Conservation (phyloP, 2,329 filamentous ascomycete species). For the Colletotrichum godetiae region DNA sequence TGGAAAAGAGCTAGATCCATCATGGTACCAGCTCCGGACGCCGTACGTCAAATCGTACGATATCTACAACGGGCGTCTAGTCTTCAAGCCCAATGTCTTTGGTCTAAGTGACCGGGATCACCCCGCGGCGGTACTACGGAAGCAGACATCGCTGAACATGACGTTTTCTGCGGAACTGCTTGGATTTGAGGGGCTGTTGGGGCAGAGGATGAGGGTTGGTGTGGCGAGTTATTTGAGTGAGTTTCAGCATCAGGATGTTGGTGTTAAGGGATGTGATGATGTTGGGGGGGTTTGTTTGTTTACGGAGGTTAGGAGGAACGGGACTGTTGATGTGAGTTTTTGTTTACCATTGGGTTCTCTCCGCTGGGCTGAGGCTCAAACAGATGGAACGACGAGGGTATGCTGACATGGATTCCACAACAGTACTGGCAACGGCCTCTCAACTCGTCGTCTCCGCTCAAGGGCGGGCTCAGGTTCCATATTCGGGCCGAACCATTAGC, state of each 20-base stretch:
- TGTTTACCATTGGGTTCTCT: neutral
- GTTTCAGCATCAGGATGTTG: slow-evolving; percentile 41
- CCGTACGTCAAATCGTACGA: slow-evolving; percentile 19
- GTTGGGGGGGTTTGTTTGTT: slow-evolving; percentile 36
- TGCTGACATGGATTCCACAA: neutral
- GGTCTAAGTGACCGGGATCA: slow-evolving; percentile 42
- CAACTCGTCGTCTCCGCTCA: slow-evolving; percentile 13
- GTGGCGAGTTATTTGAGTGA: slow-evolving; percentile 42
- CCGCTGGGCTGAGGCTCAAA: no score
- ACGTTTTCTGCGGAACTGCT: slow-evolving; percentile 40
- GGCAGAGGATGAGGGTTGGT: slow-evolving; percentile 38
- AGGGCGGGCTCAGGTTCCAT: slow-evolving; percentile 31
- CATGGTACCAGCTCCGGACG: slow-evolving; percentile 33
- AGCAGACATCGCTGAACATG: slow-evolving; percentile 45
- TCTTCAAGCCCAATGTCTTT: slow-evolving; percentile 44
- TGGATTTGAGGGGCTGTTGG: slow-evolving; percentile 29
- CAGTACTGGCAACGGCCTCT: slow-evolving; percentile 23
- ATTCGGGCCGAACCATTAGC: slow-evolving; percentile 37
- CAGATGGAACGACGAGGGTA: neutral
- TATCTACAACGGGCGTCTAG: slow-evolving; percentile 37
- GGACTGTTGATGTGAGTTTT: slow-evolving; percentile 15
- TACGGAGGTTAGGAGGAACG: slow-evolving; percentile 13
- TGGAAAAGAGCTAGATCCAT: neutral
- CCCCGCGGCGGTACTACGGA: slow-evolving; percentile 41
- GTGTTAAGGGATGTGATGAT: slow-evolving; percentile 39